Evolutionary conservation across 2,329 filamentous ascomycete species (phyloP), one percentile per base, ranked within the genome.

Genomic region (Aureobasidium sp.): DNA sequence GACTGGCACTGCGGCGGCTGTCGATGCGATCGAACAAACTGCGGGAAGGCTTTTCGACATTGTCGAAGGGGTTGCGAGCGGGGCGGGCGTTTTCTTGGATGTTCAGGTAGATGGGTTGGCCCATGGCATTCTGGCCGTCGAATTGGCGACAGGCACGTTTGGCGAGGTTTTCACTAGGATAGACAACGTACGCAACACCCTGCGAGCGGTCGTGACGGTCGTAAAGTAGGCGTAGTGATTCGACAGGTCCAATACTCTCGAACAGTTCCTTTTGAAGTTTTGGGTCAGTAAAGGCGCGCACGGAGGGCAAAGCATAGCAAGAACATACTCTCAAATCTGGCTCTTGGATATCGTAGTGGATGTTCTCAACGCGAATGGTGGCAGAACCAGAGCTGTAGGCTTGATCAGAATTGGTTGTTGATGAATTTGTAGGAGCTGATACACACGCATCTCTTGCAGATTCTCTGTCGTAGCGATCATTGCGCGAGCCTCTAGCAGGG

Each of bases 271-370:
- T 66, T 20, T 32, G 8, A 32, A 32, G 26, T 1, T 12, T 32
- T 20, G 46, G 51, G 46, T 64, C 27, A 64, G 44, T 15, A 43
- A 10, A 15, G 8, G 41, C 32, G 10, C n/a, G 37, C 3, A 3
- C 5, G 6, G 37, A 3, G 26, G 3, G 37, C 3, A 13, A 17
- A 24, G 26, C 15, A 10, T 47, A 50, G 26, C 57, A 65, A 60
- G 5, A 20, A 61, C 48, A 32, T 20, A 53, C 50, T 27, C 27
- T 61, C 39, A 62, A 37, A 71, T 96, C 92, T 41, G 87, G 86
- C 74, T 93, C 86, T 13, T 88, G 92, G 65, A 97, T 82, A 64
- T 97, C 92, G 74, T 96, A 97, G 74, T 97, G 92, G 63, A 97
- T 79, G 72, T 96, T 96, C 65, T 95, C 90, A 65, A 96, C 87